These are phyloP conservation scores for Leccinum cinnamomeum DNA, from an alignment of 1,284 basidiomycete genomes.

Conservation along the genomic window DNA sequence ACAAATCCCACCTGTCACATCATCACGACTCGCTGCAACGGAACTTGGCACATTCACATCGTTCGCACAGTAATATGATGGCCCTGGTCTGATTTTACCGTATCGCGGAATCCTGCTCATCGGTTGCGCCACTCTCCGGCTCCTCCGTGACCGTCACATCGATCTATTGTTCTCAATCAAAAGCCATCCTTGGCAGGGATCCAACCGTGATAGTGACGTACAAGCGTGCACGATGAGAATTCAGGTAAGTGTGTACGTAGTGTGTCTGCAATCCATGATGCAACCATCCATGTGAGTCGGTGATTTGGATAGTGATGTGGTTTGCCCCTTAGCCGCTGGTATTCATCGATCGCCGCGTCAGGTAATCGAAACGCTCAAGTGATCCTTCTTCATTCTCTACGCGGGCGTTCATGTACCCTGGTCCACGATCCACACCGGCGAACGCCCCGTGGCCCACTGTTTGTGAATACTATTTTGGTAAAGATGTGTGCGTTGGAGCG, in stretches of 20 bases:
- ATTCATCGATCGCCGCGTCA: background rate
- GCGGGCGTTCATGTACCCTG: background rate
- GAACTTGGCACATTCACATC: background rate
- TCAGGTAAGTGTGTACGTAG: background rate
- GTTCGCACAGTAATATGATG: background rate
- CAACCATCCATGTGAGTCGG: background rate
- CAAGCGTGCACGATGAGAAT: background rate
- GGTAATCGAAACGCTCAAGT: background rate
- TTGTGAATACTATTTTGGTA: background rate
- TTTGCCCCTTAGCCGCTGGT: background rate
- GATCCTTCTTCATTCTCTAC: background rate
- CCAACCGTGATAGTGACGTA: background rate
- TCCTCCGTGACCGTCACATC: background rate
- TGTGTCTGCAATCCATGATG: background rate
- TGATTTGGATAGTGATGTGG: background rate
- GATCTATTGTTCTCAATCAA: background rate
- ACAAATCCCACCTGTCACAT: background rate
- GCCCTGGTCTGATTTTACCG: background rate
- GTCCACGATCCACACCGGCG: background rate
- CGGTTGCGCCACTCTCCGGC: background rate
- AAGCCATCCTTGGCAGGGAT: background rate
- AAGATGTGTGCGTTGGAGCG: background rate
- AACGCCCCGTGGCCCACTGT: background rate
- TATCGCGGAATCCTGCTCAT: background rate
- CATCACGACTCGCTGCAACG: background rate